phyloP scores from a whole-genome alignment of 2,329 filamentous ascomycete genomes.

The Fusarium torulosum region DNA sequence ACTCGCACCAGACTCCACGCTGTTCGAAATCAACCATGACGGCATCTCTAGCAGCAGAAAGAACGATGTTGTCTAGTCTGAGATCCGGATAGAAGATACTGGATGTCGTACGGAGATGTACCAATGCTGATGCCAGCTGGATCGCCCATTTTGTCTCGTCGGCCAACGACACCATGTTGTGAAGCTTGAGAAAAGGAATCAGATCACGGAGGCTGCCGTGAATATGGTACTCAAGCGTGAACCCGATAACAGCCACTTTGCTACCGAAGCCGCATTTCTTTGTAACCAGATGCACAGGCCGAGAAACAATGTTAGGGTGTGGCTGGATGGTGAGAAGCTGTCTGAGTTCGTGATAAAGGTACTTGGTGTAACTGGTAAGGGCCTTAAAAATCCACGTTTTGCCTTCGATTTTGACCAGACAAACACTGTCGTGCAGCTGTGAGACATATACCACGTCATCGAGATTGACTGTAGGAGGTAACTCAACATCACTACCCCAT shows the following conservation, averaged over 20 bases:
- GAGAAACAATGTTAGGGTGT: constrained; percentile 66
- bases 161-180: constrained; percentile 56
- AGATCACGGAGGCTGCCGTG: constrained; percentile 68
- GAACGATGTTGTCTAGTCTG: constrained; percentile 70
- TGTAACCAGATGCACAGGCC: constrained; percentile 66
- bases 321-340: constrained; percentile 64
- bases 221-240: constrained; percentile 66
- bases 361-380: constrained; percentile 68
- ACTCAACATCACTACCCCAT: constrained; percentile 58
- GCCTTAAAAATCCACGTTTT: constrained; percentile 68
- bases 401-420: constrained; percentile 61
- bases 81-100: constrained; percentile 69
- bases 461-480: constrained; percentile 65
- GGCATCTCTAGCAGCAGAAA: constrained; percentile 60
- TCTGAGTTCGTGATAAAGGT: constrained; percentile 71
- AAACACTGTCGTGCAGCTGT: constrained; percentile 71
- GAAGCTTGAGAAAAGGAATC: constrained; percentile 64
- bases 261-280: constrained; percentile 68
- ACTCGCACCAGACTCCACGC: constrained; percentile 72
- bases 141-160: constrained; percentile 66
- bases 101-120: constrained; percentile 62
- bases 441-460: constrained; percentile 62
- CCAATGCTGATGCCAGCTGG: constrained; percentile 65
- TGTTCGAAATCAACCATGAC: constrained; percentile 74
- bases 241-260: constrained; percentile 68